These are phyloP conservation scores for Cryptosporidium viatorum DNA, from an alignment of 169 alveolate species.

Conservation along the genomic window DNA sequence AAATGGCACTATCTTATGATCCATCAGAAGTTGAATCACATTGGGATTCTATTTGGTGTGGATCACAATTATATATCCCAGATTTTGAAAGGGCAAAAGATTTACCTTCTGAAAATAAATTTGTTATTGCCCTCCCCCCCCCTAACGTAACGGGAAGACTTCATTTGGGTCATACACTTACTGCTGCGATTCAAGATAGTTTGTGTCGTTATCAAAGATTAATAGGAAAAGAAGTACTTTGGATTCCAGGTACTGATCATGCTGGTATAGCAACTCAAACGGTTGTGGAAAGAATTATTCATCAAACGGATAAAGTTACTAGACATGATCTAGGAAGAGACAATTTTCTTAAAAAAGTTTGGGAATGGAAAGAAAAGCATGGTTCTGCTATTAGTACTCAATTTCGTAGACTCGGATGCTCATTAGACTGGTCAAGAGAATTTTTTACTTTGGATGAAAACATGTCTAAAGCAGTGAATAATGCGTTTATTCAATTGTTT, in stretches of 20 bases:
- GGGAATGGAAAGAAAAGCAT: constrained; percentile 98
- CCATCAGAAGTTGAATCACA: constrained; percentile 95
- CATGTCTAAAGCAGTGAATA: constrained; percentile 94
- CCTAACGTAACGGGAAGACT: constrained; percentile 99
- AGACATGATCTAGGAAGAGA: constrained; percentile 98
- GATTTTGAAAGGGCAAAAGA: constrained; percentile 60
- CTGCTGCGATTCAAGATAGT: constrained; percentile 98
- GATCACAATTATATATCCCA: constrained; percentile 28
- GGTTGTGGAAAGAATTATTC: constrained; percentile 96
- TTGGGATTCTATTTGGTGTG: constrained; percentile 86
- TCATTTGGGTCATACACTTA: constrained; percentile 99
- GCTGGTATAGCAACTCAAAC: constrained; percentile 99
- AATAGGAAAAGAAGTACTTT: constrained; percentile 94
- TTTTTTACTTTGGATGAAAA: constrained; percentile 96
- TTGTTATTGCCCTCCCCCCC: constrained; percentile 98
- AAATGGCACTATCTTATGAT: constrained; percentile 91
- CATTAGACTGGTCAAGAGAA: constrained; percentile 98
- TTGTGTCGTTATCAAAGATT: constrained; percentile 94
- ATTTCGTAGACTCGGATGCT: constrained; percentile 90
- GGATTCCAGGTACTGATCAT: constrained; percentile 99
- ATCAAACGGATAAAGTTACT: constrained; percentile 92
- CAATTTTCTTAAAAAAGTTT: constrained; percentile 92
- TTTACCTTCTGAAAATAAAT: constrained; percentile 77
- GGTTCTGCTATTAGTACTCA: constrained; percentile 93
- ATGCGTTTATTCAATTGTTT: constrained; percentile 94